phyloP scores from a whole-genome alignment of 2,329 filamentous ascomycete species.

The Xylaria sp. region DNA sequence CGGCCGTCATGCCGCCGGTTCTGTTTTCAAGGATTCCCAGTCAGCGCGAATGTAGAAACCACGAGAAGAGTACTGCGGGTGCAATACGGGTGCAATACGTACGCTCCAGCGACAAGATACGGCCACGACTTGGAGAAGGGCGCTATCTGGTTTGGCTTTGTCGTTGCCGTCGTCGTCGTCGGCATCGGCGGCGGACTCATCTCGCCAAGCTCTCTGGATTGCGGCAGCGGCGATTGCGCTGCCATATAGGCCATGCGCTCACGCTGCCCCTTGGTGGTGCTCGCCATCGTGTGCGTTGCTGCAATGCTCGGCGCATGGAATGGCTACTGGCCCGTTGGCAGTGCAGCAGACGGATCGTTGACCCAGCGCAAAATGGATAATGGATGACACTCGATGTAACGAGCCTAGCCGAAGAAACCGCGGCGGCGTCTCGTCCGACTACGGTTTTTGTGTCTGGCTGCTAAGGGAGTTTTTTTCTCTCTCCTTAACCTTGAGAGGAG shows the following conservation, averaged over 20 bases:
- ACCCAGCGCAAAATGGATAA: background rate
- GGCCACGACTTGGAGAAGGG: conserved; percentile 84
- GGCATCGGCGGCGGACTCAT: conserved; percentile 50
- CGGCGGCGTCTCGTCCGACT: background rate
- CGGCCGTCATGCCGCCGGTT: conserved; percentile 88
- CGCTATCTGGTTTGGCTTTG: conserved; percentile 52
- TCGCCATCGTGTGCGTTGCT: conserved; percentile 40
- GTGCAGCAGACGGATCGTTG: background rate
- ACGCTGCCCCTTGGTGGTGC: conserved; percentile 36
- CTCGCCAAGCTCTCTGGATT: conserved; percentile 72
- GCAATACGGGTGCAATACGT: conserved; percentile 50
- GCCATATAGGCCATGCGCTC: conserved; percentile 36
- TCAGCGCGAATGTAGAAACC: conserved; percentile 28
- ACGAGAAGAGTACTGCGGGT: background rate
- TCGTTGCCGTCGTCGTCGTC: conserved; percentile 53
- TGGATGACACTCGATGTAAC: background rate
- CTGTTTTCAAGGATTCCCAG: conserved; percentile 57
- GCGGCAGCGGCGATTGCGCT: conserved; percentile 55
- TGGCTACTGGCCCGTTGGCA: conserved; percentile 27
- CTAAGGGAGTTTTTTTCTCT: background rate
- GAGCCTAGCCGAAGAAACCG: background rate
- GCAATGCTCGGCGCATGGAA: conserved; percentile 35
- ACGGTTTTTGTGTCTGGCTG: background rate
- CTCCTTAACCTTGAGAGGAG: background rate
- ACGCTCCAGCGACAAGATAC: conserved; percentile 92